These are phyloP conservation scores for Phytopythium cucurbitacearum DNA, from an alignment of 352 stramenopile species.

Conservation along the genomic window DNA sequence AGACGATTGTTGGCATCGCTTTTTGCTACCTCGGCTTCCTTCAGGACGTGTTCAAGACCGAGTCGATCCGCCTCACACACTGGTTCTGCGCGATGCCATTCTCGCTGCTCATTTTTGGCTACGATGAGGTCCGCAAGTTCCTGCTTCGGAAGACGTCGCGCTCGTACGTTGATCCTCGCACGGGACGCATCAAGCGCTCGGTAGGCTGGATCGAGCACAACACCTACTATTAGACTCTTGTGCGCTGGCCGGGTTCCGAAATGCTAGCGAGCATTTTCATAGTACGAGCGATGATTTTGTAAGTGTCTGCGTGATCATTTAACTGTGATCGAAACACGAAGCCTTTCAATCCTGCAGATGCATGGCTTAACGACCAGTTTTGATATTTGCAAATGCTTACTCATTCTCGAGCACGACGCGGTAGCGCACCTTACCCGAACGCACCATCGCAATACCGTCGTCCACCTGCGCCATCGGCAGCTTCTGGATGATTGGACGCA, in stretches of 20 bases:
- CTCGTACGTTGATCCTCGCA: constrained; percentile 43
- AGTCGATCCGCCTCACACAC: constrained; percentile 70
- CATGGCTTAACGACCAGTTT: too few relatives aligned
- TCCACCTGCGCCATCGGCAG: constrained; percentile 16
- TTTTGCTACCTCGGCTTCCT: constrained; percentile 76
- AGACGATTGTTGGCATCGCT: constrained; percentile 69
- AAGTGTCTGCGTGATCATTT: too few relatives aligned
- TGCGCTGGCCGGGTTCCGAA: too few relatives aligned
- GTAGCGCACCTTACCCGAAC: too few relatives aligned
- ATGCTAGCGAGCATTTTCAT: too few relatives aligned
- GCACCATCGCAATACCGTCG: too few relatives aligned
- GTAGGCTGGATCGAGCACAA: constrained; percentile 75
- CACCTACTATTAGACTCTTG: constrained; percentile 70
- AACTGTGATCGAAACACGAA: too few relatives aligned
- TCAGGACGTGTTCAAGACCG: constrained; percentile 66
- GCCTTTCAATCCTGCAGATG: too few relatives aligned
- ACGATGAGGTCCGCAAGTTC: constrained; percentile 88
- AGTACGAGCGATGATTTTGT: too few relatives aligned
- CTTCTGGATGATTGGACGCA: constrained; percentile 43
- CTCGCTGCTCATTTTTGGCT: constrained; percentile 75
- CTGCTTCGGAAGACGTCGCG: constrained; percentile 68
- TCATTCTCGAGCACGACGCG: too few relatives aligned
- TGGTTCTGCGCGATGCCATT: constrained; percentile 87
- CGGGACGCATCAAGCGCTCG: constrained; percentile 46
- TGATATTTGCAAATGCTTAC: too few relatives aligned